These are phyloP conservation scores for Akanthomyces dipterigenus DNA, from an alignment of 2,329 filamentous ascomycete species.

Conservation along the genomic window DNA sequence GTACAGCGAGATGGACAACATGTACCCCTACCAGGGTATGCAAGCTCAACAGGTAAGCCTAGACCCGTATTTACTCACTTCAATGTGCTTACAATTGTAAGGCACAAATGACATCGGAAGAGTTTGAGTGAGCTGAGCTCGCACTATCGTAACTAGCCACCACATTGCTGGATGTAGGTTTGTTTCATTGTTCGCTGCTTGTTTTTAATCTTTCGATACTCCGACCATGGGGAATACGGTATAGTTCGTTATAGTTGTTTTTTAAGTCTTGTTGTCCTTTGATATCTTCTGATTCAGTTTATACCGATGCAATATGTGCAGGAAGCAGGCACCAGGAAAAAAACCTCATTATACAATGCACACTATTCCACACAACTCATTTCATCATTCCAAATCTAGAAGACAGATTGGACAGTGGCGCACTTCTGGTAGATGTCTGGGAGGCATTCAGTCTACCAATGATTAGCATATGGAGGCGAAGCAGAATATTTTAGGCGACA, in stretches of 20 bases:
- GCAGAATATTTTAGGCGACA: slow-evolving; percentile 16
- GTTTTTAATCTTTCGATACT: not conserved
- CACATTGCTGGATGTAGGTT: not conserved
- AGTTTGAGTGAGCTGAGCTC: slow-evolving; percentile 33
- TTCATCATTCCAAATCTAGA: slow-evolving; percentile 64
- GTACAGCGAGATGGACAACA: slow-evolving; percentile 74
- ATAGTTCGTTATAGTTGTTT: not conserved
- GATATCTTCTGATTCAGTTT: not conserved
- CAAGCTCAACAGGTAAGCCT: slow-evolving; percentile 69
- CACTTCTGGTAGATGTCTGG: slow-evolving; percentile 50
- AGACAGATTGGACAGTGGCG: slow-evolving; percentile 66
- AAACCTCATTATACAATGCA: slow-evolving; percentile 11
- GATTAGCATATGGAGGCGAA: slow-evolving; percentile 19
- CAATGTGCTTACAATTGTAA: slow-evolving; percentile 19
- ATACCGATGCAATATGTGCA: not conserved
- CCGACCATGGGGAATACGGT: not conserved
- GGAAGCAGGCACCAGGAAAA: not conserved
- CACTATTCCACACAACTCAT: slow-evolving; percentile 22
- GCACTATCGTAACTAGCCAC: not conserved
- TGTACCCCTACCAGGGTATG: slow-evolving; percentile 79
- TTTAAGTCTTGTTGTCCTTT: not conserved
- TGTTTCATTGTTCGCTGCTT: not conserved
- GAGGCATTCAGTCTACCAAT: slow-evolving; percentile 54
- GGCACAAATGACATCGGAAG: slow-evolving; percentile 39
- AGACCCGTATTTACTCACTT: not conserved